These are phyloP conservation scores for Citrus cavaleriei DNA, from an alignment of 345 rosid species.

Conservation along the genomic window DNA sequence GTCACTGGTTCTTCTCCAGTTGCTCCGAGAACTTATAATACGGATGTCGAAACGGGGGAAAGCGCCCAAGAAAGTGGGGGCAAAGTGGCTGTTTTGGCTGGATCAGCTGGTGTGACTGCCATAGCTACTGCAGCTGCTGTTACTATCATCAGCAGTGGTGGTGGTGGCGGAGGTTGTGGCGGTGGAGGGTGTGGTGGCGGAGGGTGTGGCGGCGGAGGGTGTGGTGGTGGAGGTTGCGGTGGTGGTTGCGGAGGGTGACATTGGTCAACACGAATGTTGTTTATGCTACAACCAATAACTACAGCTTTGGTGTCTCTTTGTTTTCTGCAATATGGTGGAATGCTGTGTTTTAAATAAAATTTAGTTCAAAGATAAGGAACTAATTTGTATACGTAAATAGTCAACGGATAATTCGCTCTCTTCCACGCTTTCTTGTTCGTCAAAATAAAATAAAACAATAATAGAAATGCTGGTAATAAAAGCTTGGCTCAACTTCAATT, in stretches of 20 bases:
- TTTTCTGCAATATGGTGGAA: not conserved
- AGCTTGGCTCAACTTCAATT: not conserved
- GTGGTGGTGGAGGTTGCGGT: not conserved
- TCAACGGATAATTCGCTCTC: too few relatives aligned
- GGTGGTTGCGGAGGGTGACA: not conserved
- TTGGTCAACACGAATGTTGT: not conserved
- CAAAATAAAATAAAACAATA: not conserved
- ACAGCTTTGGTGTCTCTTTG: not conserved
- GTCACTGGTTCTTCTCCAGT: not conserved
- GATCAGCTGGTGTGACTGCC: not conserved
- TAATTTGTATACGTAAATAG: too few relatives aligned
- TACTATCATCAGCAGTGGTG: not conserved
- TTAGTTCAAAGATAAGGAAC: not conserved
- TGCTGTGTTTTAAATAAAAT: not conserved
- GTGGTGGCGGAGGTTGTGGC: not conserved
- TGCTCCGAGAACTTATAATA: not conserved
- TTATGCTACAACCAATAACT: too few relatives aligned
- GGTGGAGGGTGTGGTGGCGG: not conserved
- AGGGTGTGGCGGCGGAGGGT: not conserved
- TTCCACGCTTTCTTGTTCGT: not conserved
- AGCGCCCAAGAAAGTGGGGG: not conserved
- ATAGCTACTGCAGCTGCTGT: not conserved
- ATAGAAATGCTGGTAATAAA: not conserved
- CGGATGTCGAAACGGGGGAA: not conserved
- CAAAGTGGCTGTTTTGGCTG: not conserved